Evolutionary conservation across 2,329 filamentous ascomycete genomes (phyloP), one percentile per base, ranked within the genome.

Genomic region (Colletotrichum salicis): DNA sequence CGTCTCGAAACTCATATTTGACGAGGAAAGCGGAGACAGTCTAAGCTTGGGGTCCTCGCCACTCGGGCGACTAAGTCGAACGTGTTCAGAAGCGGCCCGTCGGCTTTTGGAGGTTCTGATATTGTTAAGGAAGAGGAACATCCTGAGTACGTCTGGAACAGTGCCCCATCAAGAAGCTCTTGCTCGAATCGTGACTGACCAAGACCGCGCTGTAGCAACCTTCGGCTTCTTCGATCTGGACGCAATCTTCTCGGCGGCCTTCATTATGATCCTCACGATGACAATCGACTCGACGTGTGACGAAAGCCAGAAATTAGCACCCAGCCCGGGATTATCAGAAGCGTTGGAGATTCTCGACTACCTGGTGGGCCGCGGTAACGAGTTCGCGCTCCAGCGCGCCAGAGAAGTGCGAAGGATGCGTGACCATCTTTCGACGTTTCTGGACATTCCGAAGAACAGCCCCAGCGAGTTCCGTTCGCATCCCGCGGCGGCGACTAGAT

Each of bases 281-380:
- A 62, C 65, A 48, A 67, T 73, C 54, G 77, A 79, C 51, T 78
- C 78, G 0, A 70, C 73, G 6, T 76, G 76, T 37, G 73, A 79
- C 2, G 76, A 78, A 3, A 58, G 63, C 5, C 67, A 76, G 13
- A 77, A 75, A 5, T 75, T 79, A 22, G 74, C 73, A 2, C 76
- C 78, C 0, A 75, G 73, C 5, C 77, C 77, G 0, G 77, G 77
- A 2, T 56, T 79, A 5, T 67, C 73, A 0, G 76, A 79, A 2
- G 77, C 77, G 0, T 24, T 79, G 37, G 77, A 77, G 27, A 78
- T 77, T 12, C 67, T 79, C n/a, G 77, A 79, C 37, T 75, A 79
- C 24, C 73, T 79, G 0, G 77, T 74, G 11, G 77, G 76, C 2
- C 69, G 76, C 4, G 76, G 77, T 6, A 79, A 79, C 58, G 74